Conservation (phyloP, 352 stramenopile species). For the Pythium aristosporum region DNA sequence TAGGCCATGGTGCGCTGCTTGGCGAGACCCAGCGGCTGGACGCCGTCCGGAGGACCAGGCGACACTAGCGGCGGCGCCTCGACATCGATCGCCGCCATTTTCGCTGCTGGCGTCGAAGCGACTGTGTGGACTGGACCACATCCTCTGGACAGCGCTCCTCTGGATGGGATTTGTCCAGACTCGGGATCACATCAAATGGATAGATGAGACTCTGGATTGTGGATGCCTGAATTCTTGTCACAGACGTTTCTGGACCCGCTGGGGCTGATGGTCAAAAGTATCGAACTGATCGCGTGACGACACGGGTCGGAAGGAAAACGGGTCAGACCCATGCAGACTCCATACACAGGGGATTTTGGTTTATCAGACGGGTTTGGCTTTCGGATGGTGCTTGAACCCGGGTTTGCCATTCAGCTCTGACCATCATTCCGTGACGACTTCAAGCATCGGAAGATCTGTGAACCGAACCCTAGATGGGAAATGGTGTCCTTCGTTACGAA, state of each 20-base stretch:
- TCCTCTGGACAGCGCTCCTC: too few species aligned
- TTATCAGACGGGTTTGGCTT: background rate
- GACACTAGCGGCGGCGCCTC: background rate
- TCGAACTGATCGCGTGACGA: background rate
- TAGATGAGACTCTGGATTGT: background rate
- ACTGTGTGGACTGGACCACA: background rate
- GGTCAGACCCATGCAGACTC: background rate
- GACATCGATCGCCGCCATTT: background rate
- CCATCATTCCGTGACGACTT: too few species aligned
- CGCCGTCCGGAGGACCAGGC: background rate
- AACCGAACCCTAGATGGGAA: too few species aligned
- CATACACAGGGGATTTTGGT: background rate
- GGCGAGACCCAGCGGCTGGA: background rate
- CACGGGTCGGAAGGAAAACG: background rate
- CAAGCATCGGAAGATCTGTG: too few species aligned
- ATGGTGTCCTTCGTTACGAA: too few species aligned
- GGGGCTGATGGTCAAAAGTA: background rate
- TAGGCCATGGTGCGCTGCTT: background rate
- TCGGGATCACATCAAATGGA: background rate
- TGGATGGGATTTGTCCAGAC: background rate
- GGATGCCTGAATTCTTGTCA: background rate
- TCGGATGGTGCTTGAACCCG: background rate
- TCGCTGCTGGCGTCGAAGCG: background rate
- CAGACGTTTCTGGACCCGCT: background rate
- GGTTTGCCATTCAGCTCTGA: background rate